A percentile compares a stretch with the other conserved stretches of the same genome.
phyloP scores from a whole-genome alignment of 805 yeast genomes.

The Ascoidea asiatica region DNA sequence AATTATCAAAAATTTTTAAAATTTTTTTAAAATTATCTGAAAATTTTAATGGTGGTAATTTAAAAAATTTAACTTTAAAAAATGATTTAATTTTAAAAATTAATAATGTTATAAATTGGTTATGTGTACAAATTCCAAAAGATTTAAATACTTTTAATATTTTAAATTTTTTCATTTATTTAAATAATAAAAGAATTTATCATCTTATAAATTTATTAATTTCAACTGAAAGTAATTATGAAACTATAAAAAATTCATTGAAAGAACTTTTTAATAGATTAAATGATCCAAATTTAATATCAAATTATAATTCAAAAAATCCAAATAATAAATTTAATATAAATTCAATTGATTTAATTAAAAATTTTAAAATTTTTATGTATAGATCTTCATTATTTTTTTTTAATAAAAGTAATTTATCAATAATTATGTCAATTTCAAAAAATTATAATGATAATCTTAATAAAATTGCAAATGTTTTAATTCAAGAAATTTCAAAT shows the following conservation, averaged over 20 bases:
- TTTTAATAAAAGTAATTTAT: constrained; percentile 53
- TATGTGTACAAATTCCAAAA: constrained; percentile 43
- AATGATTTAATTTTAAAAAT: constrained; percentile 19
- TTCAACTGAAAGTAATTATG: constrained; percentile 44
- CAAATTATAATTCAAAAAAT: constrained; percentile 15
- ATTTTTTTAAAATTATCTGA: constrained; percentile 39
- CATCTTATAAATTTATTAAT: constrained; percentile 42
- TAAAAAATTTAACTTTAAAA: constrained; percentile 13
- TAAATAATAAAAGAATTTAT: constrained; percentile 46
- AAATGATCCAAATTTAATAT: constrained; percentile 35
- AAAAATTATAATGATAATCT: constrained; percentile 21
- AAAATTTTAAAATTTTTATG: constrained; percentile 41
- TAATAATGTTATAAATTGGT: constrained; percentile 48
- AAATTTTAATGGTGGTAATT: constrained; percentile 21
- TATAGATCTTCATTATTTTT: constrained; percentile 48
- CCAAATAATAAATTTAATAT: constrained; percentile 17
- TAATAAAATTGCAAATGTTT: constrained; percentile 29
- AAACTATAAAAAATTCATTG: constrained; percentile 44
- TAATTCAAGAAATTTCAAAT: constrained; percentile 45
- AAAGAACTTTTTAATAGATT: constrained; percentile 48
- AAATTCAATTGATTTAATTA: constrained; percentile 33
- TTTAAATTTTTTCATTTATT: constrained; percentile 34
- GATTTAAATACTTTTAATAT: constrained; percentile 32
- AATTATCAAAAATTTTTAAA: constrained; percentile 35
- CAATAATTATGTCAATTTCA: constrained; percentile 34